Conservation (phyloP, 495 filamentous ascomycete genomes). For the Penicillium cosmopolitanum region DNA sequence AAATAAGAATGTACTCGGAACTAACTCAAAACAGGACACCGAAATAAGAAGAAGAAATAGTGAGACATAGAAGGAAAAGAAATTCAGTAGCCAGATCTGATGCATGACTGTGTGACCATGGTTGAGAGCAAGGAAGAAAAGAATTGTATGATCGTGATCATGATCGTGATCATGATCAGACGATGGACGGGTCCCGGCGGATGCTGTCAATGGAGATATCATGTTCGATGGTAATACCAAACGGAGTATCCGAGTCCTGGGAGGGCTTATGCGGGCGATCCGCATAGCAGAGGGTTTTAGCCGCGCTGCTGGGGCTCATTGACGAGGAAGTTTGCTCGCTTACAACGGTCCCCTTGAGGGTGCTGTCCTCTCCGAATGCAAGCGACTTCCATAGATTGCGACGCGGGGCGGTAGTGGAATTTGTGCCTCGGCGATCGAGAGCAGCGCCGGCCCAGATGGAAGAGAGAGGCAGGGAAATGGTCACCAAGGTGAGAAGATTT, state of each 20-base stretch:
- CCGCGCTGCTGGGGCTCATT: conserved; percentile 21
- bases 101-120: not conserved
- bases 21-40: no score
- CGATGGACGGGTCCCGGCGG: conserved; percentile 15
- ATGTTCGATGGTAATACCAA: conserved; percentile 40
- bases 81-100: not conserved
- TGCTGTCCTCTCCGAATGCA: conserved; percentile 21
- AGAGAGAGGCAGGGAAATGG: conserved; percentile 78
- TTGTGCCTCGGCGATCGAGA: conserved; percentile 30
- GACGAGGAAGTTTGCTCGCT: conserved; percentile 19
- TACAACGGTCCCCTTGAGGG: conserved; percentile 13
- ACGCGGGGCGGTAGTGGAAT: conserved; percentile 12
- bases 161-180: not conserved
- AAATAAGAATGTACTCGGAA: no score
- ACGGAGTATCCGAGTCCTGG: conserved; percentile 20
- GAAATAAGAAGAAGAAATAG: no score
- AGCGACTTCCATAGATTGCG: conserved; percentile 37
- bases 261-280: conserved; percentile 22
- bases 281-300: conserved; percentile 36
- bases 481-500: conserved; percentile 66
- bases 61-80: not conserved
- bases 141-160: not conserved
- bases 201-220: conserved; percentile 34
- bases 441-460: conserved; percentile 71
- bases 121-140: not conserved